These are phyloP conservation scores for Ustulina deusta DNA, from an alignment of 2,329 filamentous ascomycete genomes.

Conservation along the genomic window DNA sequence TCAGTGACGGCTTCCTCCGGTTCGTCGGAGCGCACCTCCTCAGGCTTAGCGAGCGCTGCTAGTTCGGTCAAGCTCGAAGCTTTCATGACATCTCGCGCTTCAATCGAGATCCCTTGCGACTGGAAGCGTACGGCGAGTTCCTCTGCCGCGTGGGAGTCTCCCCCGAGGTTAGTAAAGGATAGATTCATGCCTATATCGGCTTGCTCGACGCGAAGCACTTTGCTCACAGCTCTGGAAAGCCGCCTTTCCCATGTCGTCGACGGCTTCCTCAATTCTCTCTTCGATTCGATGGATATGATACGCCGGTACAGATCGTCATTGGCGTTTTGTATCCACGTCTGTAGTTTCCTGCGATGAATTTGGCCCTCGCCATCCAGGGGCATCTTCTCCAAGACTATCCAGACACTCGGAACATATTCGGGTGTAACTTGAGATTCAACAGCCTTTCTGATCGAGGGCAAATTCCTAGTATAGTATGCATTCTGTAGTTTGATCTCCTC, in stretches of 20 bases:
- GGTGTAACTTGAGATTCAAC: slow-evolving; percentile 54
- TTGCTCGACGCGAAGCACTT: slow-evolving; percentile 54
- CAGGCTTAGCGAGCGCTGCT: slow-evolving; percentile 53
- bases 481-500: slow-evolving; percentile 56
- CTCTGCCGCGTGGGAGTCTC: slow-evolving; percentile 55
- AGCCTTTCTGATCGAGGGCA: slow-evolving; percentile 56
- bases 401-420: slow-evolving; percentile 58
- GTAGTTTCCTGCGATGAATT: slow-evolving; percentile 59
- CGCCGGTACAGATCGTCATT: slow-evolving; percentile 60
- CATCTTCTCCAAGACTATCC: slow-evolving; percentile 62
- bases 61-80: slow-evolving; percentile 56
- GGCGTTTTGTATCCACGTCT: slow-evolving; percentile 67
- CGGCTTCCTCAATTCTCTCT: slow-evolving; percentile 53
- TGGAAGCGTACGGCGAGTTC: slow-evolving; percentile 56
- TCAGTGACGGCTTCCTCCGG: slow-evolving; percentile 53
- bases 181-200: slow-evolving; percentile 58
- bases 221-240: slow-evolving; percentile 55
- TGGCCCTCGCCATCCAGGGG: slow-evolving; percentile 56
- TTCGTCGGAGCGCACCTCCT: slow-evolving; percentile 48
- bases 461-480: slow-evolving; percentile 56
- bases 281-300: slow-evolving; percentile 58
- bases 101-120: slow-evolving; percentile 55
- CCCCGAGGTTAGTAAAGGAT: slow-evolving; percentile 56
- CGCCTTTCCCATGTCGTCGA: slow-evolving; percentile 55
- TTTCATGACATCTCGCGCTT: slow-evolving; percentile 54